These are phyloP conservation scores for Daldinia sp. DNA, from an alignment of 2,329 filamentous ascomycete genomes.

Conservation along the genomic window DNA sequence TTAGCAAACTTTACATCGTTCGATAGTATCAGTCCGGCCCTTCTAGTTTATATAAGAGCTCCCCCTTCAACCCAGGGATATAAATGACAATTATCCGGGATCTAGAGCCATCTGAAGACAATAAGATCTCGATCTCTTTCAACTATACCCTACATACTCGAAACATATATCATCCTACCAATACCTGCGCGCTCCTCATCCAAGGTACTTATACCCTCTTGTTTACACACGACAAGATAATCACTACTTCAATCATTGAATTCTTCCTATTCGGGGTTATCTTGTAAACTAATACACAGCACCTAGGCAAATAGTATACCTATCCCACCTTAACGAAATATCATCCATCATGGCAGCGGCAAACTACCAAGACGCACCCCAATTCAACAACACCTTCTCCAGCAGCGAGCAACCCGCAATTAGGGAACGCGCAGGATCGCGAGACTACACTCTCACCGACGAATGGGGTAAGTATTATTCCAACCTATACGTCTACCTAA, in stretches of 20 bases:
- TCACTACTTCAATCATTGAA: not conserved
- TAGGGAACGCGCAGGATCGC: constrained; percentile 52
- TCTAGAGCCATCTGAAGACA: not conserved
- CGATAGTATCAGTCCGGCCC: constrained; percentile 10
- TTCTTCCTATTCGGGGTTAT: not conserved
- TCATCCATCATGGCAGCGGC: constrained; percentile 42
- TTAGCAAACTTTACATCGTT: constrained; percentile 32
- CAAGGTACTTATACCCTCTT: constrained; percentile 17
- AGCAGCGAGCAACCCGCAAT: constrained; percentile 51
- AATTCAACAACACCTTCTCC: constrained; percentile 52
- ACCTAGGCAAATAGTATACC: constrained; percentile 16
- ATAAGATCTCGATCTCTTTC: constrained; percentile 30
- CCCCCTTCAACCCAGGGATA: constrained; percentile 15
- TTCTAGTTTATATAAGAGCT: constrained; percentile 29
- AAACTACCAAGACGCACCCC: constrained; percentile 44
- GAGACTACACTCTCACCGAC: constrained; percentile 53
- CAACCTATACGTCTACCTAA: too few species aligned
- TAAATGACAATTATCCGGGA: not conserved
- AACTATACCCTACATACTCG: constrained; percentile 1
- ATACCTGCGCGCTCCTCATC: constrained; percentile 18
- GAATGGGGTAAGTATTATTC: too few species aligned
- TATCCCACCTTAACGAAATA: constrained; percentile 14
- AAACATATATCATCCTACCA: constrained; percentile 14
- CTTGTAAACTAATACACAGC: constrained; percentile 15
- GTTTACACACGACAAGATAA: not conserved